phyloP scores from a whole-genome alignment of 805 yeast genomes.

The Nadsonia fulvescens region DNA sequence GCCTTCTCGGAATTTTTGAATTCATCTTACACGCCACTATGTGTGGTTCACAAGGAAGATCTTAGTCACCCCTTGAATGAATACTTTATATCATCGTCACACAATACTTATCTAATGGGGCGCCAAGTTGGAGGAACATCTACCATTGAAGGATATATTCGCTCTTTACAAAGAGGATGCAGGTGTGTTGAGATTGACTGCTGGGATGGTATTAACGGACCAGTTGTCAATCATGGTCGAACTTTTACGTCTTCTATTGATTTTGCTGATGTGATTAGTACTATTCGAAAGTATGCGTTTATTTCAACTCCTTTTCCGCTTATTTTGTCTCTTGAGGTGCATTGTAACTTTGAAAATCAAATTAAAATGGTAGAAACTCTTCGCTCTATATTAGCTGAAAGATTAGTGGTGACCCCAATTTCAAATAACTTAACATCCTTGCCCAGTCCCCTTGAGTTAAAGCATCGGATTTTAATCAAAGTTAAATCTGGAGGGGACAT shows the following conservation, averaged over 20 bases:
- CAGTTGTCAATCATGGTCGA: conserved; percentile 80
- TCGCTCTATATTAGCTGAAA: conserved; percentile 38
- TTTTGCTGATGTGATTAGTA: conserved; percentile 47
- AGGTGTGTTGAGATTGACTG: conserved; percentile 88
- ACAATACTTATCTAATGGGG: conserved; percentile 81
- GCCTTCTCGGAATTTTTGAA: conserved; percentile 23
- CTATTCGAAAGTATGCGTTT: conserved; percentile 73
- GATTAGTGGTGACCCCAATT: conserved; percentile 28
- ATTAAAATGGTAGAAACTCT: conserved; percentile 34
- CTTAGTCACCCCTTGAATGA: conserved; percentile 56
- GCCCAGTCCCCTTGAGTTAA: conserved; percentile 61
- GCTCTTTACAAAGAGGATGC: conserved; percentile 80
- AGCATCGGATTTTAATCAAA: conserved; percentile 57
- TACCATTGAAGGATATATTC: conserved; percentile 76
- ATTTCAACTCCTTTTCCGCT: conserved; percentile 75
- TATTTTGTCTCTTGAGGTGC: conserved; percentile 69
- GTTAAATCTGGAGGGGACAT: conserved; percentile 43
- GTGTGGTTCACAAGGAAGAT: conserved; percentile 19
- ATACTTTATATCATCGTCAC: conserved; percentile 83
- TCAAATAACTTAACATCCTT: conserved; percentile 19
- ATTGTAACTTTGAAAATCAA: conserved; percentile 59
- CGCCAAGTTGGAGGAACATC: conserved; percentile 76
- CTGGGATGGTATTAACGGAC: conserved; percentile 77
- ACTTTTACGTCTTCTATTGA: conserved; percentile 63
- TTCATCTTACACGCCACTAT: conserved; percentile 13